phyloP scores from a whole-genome alignment of 139 green algal species.

The Coccomyxa sp. region DNA sequence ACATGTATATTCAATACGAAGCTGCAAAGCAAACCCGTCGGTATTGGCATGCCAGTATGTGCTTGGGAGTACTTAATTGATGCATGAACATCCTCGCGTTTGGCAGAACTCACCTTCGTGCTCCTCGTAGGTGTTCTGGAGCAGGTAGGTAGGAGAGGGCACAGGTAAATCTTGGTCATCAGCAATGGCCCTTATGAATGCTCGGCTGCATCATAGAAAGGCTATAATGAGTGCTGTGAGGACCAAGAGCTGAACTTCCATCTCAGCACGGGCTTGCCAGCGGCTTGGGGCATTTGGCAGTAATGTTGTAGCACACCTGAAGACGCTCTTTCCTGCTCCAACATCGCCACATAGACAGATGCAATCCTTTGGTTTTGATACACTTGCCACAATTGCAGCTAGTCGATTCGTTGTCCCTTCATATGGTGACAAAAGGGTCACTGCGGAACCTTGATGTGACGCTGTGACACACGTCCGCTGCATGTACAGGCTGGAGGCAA shows the following conservation, averaged over 20 bases:
- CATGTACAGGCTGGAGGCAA: not conserved
- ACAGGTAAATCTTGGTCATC: constrained; percentile 62
- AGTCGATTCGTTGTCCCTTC: constrained; percentile 21
- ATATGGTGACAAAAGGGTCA: not conserved
- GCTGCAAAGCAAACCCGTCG: no score
- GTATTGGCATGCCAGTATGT: no score
- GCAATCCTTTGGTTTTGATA: constrained; percentile 41
- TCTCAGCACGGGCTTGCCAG: not conserved
- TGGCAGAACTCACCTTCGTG: constrained; percentile 22
- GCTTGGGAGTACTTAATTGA: no score
- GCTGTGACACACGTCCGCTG: not conserved
- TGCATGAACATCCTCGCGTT: no score
- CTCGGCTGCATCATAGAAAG: constrained; percentile 45
- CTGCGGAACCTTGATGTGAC: not conserved
- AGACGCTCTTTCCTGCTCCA: constrained; percentile 78
- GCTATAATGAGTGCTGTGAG: no score
- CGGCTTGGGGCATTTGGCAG: not conserved
- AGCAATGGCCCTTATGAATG: constrained; percentile 60
- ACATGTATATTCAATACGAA: no score
- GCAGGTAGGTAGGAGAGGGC: constrained; percentile 79
- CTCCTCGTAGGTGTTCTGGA: constrained; percentile 80
- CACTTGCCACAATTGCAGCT: constrained; percentile 29
- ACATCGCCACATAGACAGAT: constrained; percentile 70
- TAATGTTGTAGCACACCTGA: constrained; percentile 44
- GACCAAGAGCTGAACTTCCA: not conserved